Evolutionary conservation across 306 rosid genomes (phyloP).

Genomic region (Acacia crassicarpa): DNA sequence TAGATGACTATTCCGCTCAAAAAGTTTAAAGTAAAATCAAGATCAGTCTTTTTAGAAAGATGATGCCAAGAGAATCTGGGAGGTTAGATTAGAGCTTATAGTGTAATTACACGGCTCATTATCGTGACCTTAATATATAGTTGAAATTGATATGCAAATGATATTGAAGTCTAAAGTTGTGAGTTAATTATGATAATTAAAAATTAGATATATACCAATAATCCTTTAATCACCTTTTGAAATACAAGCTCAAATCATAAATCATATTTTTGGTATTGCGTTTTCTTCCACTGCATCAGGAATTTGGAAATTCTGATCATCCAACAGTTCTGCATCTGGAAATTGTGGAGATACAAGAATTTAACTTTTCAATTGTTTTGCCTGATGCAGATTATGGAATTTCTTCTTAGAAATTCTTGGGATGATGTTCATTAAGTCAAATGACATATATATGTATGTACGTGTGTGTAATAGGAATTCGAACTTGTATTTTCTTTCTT

Average conservation of each 20-base stretch:
- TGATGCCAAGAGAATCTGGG: not conserved
- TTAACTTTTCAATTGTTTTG: not conserved
- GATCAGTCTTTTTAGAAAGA: not conserved
- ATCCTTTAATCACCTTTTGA: not conserved
- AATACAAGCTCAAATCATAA: not conserved
- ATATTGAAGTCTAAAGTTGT: not conserved
- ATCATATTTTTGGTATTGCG: not conserved
- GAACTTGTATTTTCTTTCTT: too few species aligned
- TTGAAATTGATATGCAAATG: not conserved
- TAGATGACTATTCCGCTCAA: not conserved
- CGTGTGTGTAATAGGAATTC: too few species aligned
- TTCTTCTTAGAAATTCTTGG: too few species aligned
- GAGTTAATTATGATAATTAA: not conserved
- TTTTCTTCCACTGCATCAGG: not conserved
- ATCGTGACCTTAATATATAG: not conserved
- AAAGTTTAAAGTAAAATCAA: not conserved
- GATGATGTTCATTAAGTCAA: too few species aligned
- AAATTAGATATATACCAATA: not conserved
- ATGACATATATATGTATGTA: too few species aligned
- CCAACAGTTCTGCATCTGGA: not conserved
- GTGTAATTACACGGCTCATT: not conserved
- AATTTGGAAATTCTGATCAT: not conserved
- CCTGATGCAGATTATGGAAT: not conserved
- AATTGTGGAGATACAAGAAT: not conserved
- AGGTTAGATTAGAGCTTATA: not conserved